Evolutionary conservation across 2,329 filamentous ascomycete species (phyloP).

Genomic region (Chaetomium sp.): DNA sequence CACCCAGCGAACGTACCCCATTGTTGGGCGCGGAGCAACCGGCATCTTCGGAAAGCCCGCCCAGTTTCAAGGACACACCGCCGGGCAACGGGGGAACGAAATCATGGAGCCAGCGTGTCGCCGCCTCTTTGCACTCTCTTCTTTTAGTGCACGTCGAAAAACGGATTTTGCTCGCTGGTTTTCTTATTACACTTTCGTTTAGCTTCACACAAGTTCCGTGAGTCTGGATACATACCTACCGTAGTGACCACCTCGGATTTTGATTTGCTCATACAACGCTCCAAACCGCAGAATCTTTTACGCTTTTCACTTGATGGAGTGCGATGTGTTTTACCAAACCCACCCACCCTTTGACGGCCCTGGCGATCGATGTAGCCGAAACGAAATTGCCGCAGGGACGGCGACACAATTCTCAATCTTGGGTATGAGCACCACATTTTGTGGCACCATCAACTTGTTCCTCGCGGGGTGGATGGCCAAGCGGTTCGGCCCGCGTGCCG

Average conservation of each 20-base stretch:
- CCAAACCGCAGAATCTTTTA: constrained; percentile 39
- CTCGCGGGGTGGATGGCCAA: constrained; percentile 62
- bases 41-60: background rate
- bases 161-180: constrained; percentile 45
- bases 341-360: constrained; percentile 44
- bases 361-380: constrained; percentile 51
- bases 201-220: constrained; percentile 45
- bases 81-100: background rate
- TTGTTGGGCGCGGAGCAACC: background rate
- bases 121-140: background rate
- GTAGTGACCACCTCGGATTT: background rate
- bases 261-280: background rate
- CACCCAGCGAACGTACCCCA: constrained; percentile 1
- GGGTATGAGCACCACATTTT: constrained; percentile 61
- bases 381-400: constrained; percentile 58
- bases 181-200: constrained; percentile 50
- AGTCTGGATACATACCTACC: constrained; percentile 13
- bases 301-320: constrained; percentile 66
- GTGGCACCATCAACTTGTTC: constrained; percentile 63
- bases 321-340: constrained; percentile 59
- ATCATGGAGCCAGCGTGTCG: background rate
- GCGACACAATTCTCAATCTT: constrained; percentile 59
- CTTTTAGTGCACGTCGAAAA: constrained; percentile 15
- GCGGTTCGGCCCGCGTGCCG: constrained; percentile 54
- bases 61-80: background rate